phyloP scores from a whole-genome alignment of 2,329 filamentous ascomycete species.

The Penicillium sp. region DNA sequence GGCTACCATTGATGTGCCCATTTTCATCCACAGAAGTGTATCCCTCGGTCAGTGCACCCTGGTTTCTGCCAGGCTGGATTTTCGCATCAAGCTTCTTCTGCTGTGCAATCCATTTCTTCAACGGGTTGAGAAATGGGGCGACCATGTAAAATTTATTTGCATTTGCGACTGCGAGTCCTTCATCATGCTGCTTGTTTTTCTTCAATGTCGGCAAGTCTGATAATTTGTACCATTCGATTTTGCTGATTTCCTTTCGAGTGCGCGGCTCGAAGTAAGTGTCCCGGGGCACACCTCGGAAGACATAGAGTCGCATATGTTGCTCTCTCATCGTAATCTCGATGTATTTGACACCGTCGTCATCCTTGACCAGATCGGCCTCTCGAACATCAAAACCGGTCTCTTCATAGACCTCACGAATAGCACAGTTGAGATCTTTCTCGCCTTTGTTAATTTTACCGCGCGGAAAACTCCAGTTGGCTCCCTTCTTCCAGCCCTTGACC shows the following conservation, averaged over 20 bases:
- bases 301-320: conserved; percentile 88
- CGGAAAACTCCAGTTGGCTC: conserved; percentile 93
- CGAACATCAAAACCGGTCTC: conserved; percentile 88
- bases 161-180: conserved; percentile 57
- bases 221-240: conserved; percentile 91
- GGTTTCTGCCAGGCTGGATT: conserved; percentile 43
- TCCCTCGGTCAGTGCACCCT: conserved; percentile 47
- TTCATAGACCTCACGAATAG: conserved; percentile 90
- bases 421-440: conserved; percentile 90
- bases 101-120: conserved; percentile 88
- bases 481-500: conserved; percentile 98
- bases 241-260: conserved; percentile 96
- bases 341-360: conserved; percentile 70
- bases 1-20: conserved; percentile 18
- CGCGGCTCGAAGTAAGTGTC: conserved; percentile 84
- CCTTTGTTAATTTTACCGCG: conserved; percentile 98
- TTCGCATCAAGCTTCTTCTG: conserved; percentile 71
- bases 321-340: conserved; percentile 89
- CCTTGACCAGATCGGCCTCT: conserved; percentile 71
- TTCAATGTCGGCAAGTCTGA: conserved; percentile 81
- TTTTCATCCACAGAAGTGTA: conserved; percentile 62
- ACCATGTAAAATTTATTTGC: conserved; percentile 98
- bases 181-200: conserved; percentile 67
- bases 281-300: conserved; percentile 84
- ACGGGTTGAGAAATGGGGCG: conserved; percentile 78